phyloP scores from a whole-genome alignment of 2,329 filamentous ascomycete species.

The Hymenoscyphus fructigenus region DNA sequence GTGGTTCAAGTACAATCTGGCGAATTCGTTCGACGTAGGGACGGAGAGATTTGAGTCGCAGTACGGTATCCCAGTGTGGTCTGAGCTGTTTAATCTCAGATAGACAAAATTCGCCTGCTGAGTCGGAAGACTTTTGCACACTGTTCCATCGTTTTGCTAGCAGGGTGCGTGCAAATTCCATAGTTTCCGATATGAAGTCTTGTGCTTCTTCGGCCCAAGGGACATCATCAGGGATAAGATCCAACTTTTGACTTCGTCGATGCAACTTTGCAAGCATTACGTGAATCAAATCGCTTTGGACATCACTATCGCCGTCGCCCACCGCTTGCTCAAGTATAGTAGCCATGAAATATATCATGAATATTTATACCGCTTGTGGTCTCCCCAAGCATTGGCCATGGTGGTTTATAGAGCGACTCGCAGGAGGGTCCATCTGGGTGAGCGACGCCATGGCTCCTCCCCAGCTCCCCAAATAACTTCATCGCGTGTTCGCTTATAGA shows the following conservation, averaged over 20 bases:
- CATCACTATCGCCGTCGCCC: slow-evolving; percentile 6
- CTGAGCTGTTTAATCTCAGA: slow-evolving; percentile 16
- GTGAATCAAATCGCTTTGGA: slow-evolving; percentile 36
- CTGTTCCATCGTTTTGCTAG: slow-evolving; percentile 28
- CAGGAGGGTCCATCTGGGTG: slow-evolving; percentile 60
- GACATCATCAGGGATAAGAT: slow-evolving; percentile 9
- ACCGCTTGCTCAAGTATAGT: slow-evolving; percentile 14
- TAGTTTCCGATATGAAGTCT: slow-evolving; percentile 11
- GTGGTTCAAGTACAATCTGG: neutral
- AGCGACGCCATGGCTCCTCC: slow-evolving; percentile 59
- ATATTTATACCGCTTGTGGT: slow-evolving; percentile 55
- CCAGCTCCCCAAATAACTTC: slow-evolving; percentile 54
- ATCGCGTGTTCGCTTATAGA: slow-evolving; percentile 61
- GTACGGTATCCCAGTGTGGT: slow-evolving; percentile 13
- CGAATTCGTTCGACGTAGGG: slow-evolving; percentile 14
- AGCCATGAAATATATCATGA: slow-evolving; percentile 35
- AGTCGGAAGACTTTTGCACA: slow-evolving; percentile 9
- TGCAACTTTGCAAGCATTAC: slow-evolving; percentile 47
- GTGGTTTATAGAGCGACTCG: slow-evolving; percentile 55
- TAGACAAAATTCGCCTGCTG: slow-evolving; percentile 4
- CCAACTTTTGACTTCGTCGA: slow-evolving; percentile 44
- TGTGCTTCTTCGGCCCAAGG: slow-evolving; percentile 15
- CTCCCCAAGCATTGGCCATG: slow-evolving; percentile 38
- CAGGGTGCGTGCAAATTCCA: slow-evolving; percentile 20
- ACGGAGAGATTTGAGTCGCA: slow-evolving; percentile 14